Conservation (phyloP, 2,329 filamentous ascomycete genomes). For the Karstenula rhodostoma region DNA sequence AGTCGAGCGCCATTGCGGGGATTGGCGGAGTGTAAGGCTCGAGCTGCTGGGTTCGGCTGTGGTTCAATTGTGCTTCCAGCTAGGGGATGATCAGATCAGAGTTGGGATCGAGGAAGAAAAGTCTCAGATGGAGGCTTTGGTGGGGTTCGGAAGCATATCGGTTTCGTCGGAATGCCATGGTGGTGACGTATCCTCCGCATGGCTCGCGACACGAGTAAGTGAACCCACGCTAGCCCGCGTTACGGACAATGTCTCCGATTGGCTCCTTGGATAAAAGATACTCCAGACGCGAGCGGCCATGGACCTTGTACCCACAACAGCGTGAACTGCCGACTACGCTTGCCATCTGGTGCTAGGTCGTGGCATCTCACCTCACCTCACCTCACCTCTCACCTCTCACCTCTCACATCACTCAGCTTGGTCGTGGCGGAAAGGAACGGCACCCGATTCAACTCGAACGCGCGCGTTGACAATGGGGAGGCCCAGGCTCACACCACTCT, state of each 20-base stretch:
- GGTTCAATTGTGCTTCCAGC: not conserved
- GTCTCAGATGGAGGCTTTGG: not conserved
- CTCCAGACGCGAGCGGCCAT: not conserved
- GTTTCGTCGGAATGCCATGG: conserved; percentile 28
- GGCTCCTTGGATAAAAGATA: conserved; percentile 5
- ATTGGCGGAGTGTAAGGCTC: not conserved
- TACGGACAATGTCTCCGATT: not conserved
- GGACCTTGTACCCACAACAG: not conserved
- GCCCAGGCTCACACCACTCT: conserved; percentile 17
- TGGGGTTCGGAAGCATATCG: conserved; percentile 13
- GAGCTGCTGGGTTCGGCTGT: not conserved
- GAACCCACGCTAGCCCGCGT: not conserved
- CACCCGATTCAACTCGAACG: not conserved
- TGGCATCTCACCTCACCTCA: not conserved
- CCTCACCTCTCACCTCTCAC: not conserved
- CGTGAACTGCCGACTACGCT: not conserved
- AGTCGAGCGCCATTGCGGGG: conserved; percentile 46
- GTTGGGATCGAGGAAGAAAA: not conserved
- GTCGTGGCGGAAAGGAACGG: not conserved
- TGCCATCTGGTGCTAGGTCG: not conserved
- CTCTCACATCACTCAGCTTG: not conserved
- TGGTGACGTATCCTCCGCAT: conserved; percentile 30
- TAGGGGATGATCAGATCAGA: not conserved
- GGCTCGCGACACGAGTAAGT: not conserved
- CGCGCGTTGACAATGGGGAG: not conserved